Evolutionary conservation across 2,329 filamentous ascomycete genomes (phyloP).

Genomic region (Alternaria arborescens): DNA sequence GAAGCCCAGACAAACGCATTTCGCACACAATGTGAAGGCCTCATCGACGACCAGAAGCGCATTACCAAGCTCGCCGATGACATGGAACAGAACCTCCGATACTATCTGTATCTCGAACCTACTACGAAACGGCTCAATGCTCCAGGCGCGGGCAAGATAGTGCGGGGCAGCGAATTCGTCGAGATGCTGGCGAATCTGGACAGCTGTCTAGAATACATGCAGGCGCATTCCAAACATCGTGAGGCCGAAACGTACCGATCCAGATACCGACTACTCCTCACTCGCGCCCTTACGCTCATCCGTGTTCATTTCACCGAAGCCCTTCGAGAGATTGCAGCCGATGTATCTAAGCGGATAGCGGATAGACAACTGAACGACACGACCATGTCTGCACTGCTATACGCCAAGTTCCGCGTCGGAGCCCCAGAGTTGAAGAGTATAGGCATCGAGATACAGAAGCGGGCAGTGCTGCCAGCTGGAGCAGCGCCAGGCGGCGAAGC

Average conservation of each 20-base stretch:
- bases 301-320: constrained; percentile 71
- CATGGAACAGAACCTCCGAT: constrained; percentile 88
- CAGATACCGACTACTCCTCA: constrained; percentile 83
- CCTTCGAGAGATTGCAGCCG: constrained; percentile 69
- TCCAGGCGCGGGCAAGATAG: constrained; percentile 84
- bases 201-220: constrained; percentile 92
- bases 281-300: constrained; percentile 71
- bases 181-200: constrained; percentile 90
- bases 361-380: constrained; percentile 75
- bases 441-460: constrained; percentile 72
- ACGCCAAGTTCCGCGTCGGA: constrained; percentile 74
- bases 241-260: constrained; percentile 89
- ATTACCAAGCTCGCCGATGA: constrained; percentile 82
- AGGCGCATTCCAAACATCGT: constrained; percentile 81
- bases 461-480: constrained; percentile 67
- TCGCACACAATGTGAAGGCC: constrained; percentile 87
- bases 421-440: constrained; percentile 72
- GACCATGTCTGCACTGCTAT: constrained; percentile 74
- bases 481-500: constrained; percentile 66
- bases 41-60: constrained; percentile 81
- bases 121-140: constrained; percentile 91
- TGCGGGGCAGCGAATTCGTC: constrained; percentile 83
- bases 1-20: constrained; percentile 93
- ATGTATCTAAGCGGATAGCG: constrained; percentile 69
- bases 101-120: constrained; percentile 92